These are phyloP conservation scores for Drechslerella dactyloides DNA, from an alignment of 2,329 filamentous ascomycete genomes.

Conservation along the genomic window DNA sequence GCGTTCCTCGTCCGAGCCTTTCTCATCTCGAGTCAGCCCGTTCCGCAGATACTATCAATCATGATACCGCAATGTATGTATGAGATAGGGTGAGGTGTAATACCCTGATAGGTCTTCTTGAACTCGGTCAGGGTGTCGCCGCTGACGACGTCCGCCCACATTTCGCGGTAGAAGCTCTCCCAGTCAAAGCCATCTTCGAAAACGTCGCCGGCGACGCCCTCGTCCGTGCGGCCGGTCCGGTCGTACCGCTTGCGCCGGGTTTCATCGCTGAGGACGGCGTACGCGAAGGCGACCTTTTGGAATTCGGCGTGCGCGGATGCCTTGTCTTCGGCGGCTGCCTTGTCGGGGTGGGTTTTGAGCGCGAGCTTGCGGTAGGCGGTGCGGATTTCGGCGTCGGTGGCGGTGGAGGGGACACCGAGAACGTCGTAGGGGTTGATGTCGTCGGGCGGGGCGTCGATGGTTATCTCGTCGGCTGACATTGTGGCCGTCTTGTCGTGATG, in stretches of 20 bases:
- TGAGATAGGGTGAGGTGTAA: background rate
- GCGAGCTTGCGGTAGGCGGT: constrained; percentile 89
- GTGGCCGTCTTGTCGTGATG: background rate
- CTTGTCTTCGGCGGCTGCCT: constrained; percentile 72
- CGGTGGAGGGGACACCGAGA: constrained; percentile 72
- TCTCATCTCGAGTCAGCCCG: too few relatives aligned
- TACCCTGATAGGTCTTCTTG: constrained; percentile 68
- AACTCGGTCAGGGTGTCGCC: constrained; percentile 77
- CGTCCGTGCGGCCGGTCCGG: constrained; percentile 83
- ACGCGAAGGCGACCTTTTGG: constrained; percentile 90
- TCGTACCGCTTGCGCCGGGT: constrained; percentile 85
- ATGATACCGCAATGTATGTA: background rate
- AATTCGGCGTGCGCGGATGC: constrained; percentile 78
- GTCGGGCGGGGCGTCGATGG: constrained; percentile 62
- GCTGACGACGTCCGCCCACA: constrained; percentile 79
- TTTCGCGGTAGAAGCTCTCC: constrained; percentile 84
- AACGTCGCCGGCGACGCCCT: constrained; percentile 67
- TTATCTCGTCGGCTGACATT: constrained; percentile 38
- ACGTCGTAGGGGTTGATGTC: constrained; percentile 79
- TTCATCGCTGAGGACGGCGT: constrained; percentile 86
- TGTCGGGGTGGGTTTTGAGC: constrained; percentile 87
- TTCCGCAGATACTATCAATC: background rate
- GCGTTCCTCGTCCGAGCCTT: constrained; percentile 81
- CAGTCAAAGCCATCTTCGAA: constrained; percentile 85
- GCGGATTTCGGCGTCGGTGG: constrained; percentile 81